Conservation (phyloP, 352 stramenopile species). For the Phytophthora foliorum region DNA sequence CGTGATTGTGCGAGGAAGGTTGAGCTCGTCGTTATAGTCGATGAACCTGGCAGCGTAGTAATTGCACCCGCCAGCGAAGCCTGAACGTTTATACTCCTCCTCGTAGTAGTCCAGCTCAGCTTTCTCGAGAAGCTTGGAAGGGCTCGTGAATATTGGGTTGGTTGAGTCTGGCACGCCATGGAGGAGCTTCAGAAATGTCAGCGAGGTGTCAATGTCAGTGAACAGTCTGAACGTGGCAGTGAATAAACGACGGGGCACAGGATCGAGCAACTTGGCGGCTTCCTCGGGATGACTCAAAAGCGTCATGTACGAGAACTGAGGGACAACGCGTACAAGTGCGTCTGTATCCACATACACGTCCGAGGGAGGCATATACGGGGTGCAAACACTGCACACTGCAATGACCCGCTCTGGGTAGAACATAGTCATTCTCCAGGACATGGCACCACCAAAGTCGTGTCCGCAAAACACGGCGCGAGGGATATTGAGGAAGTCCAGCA, state of each 20-base stretch:
- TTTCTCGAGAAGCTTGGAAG: constrained; percentile 54
- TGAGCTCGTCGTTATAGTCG: constrained; percentile 60
- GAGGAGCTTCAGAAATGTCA: constrained; percentile 38
- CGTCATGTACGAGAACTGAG: constrained; percentile 75
- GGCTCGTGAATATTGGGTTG: constrained; percentile 46
- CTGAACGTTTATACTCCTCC: constrained; percentile 53
- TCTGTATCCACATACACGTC: constrained; percentile 56
- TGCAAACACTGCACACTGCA: constrained; percentile 62
- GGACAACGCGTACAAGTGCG: constrained; percentile 48
- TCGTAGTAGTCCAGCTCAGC: constrained; percentile 72
- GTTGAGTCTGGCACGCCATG: constrained; percentile 37
- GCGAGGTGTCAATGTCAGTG: constrained; percentile 36
- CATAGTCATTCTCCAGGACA: constrained; percentile 71
- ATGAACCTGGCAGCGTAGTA: constrained; percentile 66
- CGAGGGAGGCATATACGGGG: constrained; percentile 62
- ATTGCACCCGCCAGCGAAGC: constrained; percentile 63
- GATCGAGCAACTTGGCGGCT: constrained; percentile 49
- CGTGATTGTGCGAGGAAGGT: constrained; percentile 38
- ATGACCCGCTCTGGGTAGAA: constrained; percentile 69
- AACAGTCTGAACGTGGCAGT: constrained; percentile 58
- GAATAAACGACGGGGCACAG: constrained; percentile 55
- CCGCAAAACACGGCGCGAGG: constrained; percentile 73
- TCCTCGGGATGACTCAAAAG: constrained; percentile 50
- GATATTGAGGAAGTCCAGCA: constrained; percentile 68
- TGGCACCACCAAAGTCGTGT: constrained; percentile 70